Evolutionary conservation across 1,139 yeast species (phyloP).

Genomic region (Taphrina flavorubra): DNA sequence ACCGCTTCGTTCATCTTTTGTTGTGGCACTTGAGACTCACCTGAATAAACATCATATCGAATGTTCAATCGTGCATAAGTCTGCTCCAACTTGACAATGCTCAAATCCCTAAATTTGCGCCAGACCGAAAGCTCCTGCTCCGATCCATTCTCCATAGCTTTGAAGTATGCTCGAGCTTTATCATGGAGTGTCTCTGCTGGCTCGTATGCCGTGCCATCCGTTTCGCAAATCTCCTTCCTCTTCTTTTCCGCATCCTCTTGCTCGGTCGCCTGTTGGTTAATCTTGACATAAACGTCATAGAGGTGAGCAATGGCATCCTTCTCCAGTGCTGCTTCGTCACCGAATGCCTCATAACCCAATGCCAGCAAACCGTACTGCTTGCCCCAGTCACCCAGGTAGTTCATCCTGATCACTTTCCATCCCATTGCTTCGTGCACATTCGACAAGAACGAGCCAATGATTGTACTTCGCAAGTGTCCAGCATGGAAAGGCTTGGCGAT

Average conservation of each 20-base stretch:
- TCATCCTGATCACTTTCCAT: conserved; percentile 86
- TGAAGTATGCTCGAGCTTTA: conserved; percentile 86
- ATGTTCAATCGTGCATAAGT: conserved; percentile 94
- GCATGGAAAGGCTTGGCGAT: conserved; percentile 99
- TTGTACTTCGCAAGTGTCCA: conserved; percentile 96
- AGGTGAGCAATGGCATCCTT: conserved; percentile 91
- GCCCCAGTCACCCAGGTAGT: conserved; percentile 99
- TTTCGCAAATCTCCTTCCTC: conserved; percentile 35
- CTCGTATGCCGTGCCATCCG: conserved; percentile 41
- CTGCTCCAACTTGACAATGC: conserved; percentile 81
- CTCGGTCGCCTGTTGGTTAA: conserved; percentile 62
- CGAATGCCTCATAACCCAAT: conserved; percentile 85
- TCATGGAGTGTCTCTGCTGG: conserved; percentile 44
- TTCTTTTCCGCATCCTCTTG: conserved; percentile 42
- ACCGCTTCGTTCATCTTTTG: conserved; percentile 73
- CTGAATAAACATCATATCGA: conserved; percentile 83
- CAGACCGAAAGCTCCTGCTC: conserved; percentile 76
- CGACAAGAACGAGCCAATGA: conserved; percentile 95
- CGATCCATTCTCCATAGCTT: conserved; percentile 92
- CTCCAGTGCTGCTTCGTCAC: conserved; percentile 72
- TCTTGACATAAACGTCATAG: conserved; percentile 88
- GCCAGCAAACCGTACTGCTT: conserved; percentile 89
- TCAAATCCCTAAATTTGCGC: conserved; percentile 86
- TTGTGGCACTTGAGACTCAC: conserved; percentile 91
- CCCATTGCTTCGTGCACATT: conserved; percentile 90